Evolutionary conservation across 192 early-diverging fungal genomes (phyloP), one percentile per base, ranked within the genome.

Genomic region (Tieghemiomyces parasiticus): DNA sequence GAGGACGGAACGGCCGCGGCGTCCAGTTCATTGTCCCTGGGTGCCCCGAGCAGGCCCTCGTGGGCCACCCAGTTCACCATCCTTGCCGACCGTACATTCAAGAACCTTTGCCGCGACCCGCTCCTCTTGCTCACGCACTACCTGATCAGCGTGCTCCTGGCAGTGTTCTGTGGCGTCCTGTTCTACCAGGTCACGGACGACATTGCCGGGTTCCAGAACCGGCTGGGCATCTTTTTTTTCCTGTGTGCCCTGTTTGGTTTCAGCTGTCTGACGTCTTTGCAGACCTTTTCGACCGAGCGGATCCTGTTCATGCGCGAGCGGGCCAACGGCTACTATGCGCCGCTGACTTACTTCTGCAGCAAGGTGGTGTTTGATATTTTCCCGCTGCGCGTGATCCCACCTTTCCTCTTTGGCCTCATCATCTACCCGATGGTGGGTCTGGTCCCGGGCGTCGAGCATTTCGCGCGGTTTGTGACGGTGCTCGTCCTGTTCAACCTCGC

Each of bases 381-480:
- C 9, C 88, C 88, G 0, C 67, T 92, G 29, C 80, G 90, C 8
- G 84, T 89, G 0, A 73, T 94, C 9, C 88, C 90, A 13, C 85
- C 89, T 0, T 63, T 94, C 44, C 75, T 91, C 59, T 76, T 91
- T 46, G 84, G 82, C 2, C 73, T 88, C 19, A 93, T 93, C 65
- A 77, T 78, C 26, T 93, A 91, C 71, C 81, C 81, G 38, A 88
- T 93, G 83, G 86, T 89, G 1, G 91, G 91, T 0, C 75, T 91
- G 1, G 73, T 86, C 0, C 71, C 82, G 20, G 78, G 75, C 0
- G 64, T 71, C 22, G 42, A 62, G 25, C 83, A 86, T 46, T 81
- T 81, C 67, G 69, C 89, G 20, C 80, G 82, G 47, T 86, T 87
- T 66, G 66, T 90, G 22, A 64, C 89, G 29, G 84, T 86, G 10